These are phyloP conservation scores for Sphaerulina vaccinii DNA, from an alignment of 2,329 filamentous ascomycete species.

Conservation along the genomic window DNA sequence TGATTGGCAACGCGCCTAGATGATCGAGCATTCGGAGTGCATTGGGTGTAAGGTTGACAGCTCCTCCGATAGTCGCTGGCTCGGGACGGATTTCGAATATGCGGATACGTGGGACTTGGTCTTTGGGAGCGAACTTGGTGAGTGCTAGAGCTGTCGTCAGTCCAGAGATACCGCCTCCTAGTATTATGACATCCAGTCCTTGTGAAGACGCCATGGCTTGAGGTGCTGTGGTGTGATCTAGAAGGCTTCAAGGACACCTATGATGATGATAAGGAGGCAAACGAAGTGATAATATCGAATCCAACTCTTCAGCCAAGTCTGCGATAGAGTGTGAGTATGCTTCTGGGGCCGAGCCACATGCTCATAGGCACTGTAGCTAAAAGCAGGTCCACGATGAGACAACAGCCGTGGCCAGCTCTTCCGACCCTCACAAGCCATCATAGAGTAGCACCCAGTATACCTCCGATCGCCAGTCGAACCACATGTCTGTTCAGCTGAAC, in stretches of 20 bases:
- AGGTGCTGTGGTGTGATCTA: background rate
- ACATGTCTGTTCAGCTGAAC: too few relatives aligned
- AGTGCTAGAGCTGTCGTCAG: constrained; percentile 52
- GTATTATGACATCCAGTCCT: constrained; percentile 46
- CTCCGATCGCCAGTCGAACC: background rate
- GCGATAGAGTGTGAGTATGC: background rate
- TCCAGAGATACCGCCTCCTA: constrained; percentile 55
- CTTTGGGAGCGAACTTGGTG: constrained; percentile 43
- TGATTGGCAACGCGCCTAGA: constrained; percentile 38
- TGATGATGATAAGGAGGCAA: background rate
- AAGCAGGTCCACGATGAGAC: background rate
- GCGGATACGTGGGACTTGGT: constrained; percentile 42
- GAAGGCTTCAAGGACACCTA: background rate
- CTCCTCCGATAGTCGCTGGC: constrained; percentile 48
- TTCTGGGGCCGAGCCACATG: background rate
- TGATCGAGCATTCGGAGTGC: constrained; percentile 43
- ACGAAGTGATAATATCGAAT: background rate
- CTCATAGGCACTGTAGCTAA: background rate
- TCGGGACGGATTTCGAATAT: constrained; percentile 51
- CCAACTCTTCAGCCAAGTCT: background rate
- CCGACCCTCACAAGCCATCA: too few relatives aligned
- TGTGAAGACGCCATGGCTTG: constrained; percentile 29
- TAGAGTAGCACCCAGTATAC: background rate
- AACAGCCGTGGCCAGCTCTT: background rate
- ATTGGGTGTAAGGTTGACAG: constrained; percentile 50